Evolutionary conservation across 805 yeast genomes (phyloP).

Genomic region (Saturnispora serradocipensis): DNA sequence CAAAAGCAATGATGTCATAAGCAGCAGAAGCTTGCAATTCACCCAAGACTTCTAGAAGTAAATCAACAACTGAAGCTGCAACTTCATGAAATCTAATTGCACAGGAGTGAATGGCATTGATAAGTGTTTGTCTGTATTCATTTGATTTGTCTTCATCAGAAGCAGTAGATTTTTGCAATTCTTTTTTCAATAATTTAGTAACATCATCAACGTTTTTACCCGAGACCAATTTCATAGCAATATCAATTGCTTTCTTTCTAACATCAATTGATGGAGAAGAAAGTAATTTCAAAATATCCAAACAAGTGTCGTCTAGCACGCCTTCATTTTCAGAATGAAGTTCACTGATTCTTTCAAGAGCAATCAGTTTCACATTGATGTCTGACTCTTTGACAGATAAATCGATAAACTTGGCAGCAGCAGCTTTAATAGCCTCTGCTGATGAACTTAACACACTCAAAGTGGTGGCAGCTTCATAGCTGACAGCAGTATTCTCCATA

Average conservation of each 20-base stretch:
- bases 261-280: constrained; percentile 88
- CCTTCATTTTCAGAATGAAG: constrained; percentile 73
- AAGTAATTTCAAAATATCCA: constrained; percentile 80
- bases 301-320: constrained; percentile 66
- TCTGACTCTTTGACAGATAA: constrained; percentile 90
- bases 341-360: constrained; percentile 75
- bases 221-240: constrained; percentile 71
- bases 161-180: constrained; percentile 63
- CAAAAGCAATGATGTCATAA: constrained; percentile 79
- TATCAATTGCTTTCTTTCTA: constrained; percentile 76
- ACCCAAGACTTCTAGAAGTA: constrained; percentile 75
- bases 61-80: constrained; percentile 82
- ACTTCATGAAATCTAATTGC: constrained; percentile 86
- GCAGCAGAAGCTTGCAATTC: constrained; percentile 83
- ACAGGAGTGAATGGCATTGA: constrained; percentile 78
- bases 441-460: constrained; percentile 47
- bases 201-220: constrained; percentile 91
- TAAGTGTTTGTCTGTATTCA: constrained; percentile 83
- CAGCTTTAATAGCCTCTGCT: constrained; percentile 59
- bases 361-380: constrained; percentile 87
- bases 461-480: constrained; percentile 87
- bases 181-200: constrained; percentile 84
- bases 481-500: constrained; percentile 60
- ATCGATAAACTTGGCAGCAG: constrained; percentile 80
- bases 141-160: constrained; percentile 70